phyloP scores from a whole-genome alignment of 768 basidiomycete species.

The Mycena maculata region DNA sequence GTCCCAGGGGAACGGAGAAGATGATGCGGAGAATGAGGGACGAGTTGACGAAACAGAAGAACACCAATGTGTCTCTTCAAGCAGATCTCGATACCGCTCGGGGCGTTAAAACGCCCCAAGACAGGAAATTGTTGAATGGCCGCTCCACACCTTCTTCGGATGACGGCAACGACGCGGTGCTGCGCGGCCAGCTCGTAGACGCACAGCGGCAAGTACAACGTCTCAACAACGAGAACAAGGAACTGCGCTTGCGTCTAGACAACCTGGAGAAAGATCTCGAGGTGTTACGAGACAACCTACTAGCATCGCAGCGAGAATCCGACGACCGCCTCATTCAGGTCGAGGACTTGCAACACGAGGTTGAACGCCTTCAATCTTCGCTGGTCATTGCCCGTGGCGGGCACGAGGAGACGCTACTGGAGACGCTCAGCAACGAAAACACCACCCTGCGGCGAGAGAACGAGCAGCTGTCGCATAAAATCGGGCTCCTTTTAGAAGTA shows the following conservation, averaged over 20 bases:
- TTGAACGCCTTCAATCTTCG: conserved; percentile 80
- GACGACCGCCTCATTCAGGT: conserved; percentile 81
- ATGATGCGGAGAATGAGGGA: conserved; percentile 98
- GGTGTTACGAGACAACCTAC: conserved; percentile 73
- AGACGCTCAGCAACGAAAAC: conserved; percentile 88
- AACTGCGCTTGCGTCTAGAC: conserved; percentile 78
- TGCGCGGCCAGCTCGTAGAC: conserved; percentile 80
- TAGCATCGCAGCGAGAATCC: conserved; percentile 80
- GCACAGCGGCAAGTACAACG: conserved; percentile 82
- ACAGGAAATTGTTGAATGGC: conserved; percentile 67
- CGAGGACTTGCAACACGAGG: conserved; percentile 84
- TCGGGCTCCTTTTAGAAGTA: conserved; percentile 87
- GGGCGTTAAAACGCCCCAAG: conserved; percentile 65
- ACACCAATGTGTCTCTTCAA: conserved; percentile 81
- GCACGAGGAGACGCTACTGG: conserved; percentile 79
- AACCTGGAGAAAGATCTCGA: conserved; percentile 81
- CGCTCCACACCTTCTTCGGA: conserved; percentile 83
- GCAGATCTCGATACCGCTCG: conserved; percentile 81
- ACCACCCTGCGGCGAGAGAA: conserved; percentile 84
- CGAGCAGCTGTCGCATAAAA: conserved; percentile 91
- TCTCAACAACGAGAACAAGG: conserved; percentile 79
- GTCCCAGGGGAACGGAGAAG: conserved; percentile 92
- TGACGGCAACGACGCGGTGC: conserved; percentile 65
- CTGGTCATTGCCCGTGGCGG: conserved; percentile 80
- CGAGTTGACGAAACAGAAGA: conserved; percentile 92